A percentile compares a stretch with the other conserved stretches of the same genome.
phyloP scores from a whole-genome alignment of 768 basidiomycete species.

The Mrakia gelida region DNA sequence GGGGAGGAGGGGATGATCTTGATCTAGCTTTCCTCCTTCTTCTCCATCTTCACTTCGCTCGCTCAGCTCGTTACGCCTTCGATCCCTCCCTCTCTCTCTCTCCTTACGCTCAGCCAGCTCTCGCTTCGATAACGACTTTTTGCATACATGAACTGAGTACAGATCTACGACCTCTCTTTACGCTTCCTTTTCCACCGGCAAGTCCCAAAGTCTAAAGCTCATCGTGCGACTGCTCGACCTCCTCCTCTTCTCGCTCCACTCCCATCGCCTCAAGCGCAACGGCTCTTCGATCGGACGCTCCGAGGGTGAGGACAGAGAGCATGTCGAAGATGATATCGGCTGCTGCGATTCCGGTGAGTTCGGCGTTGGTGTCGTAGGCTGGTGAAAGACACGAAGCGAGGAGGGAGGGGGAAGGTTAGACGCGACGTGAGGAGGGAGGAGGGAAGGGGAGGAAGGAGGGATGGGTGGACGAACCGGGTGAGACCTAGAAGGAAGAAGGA shows the following conservation, averaged over 20 bases:
- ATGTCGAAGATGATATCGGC: slow-evolving; percentile 37
- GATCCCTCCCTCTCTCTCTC: too few species aligned
- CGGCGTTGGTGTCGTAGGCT: slow-evolving; percentile 41
- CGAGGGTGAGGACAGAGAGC: slow-evolving; percentile 37
- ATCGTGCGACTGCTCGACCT: neutral
- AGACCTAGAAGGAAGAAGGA: neutral
- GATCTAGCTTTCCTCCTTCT: neutral
- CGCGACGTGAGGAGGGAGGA: neutral
- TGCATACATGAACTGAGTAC: neutral
- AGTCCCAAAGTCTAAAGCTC: neutral
- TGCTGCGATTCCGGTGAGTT: slow-evolving; percentile 21
- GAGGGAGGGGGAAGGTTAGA: neutral
- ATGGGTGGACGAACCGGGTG: neutral
- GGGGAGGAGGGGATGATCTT: neutral
- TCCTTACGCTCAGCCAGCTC: too few species aligned
- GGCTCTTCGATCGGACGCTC: neutral
- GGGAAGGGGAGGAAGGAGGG: neutral
- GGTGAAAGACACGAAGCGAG: neutral
- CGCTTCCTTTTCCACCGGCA: neutral
- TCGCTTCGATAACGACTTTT: too few species aligned
- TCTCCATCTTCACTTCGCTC: too few species aligned
- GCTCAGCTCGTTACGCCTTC: too few species aligned
- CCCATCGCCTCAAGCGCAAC: neutral
- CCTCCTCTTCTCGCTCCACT: neutral
- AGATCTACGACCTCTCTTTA: neutral